phyloP scores from a whole-genome alignment of 441 rosid species.

The Jatropha podagrica region DNA sequence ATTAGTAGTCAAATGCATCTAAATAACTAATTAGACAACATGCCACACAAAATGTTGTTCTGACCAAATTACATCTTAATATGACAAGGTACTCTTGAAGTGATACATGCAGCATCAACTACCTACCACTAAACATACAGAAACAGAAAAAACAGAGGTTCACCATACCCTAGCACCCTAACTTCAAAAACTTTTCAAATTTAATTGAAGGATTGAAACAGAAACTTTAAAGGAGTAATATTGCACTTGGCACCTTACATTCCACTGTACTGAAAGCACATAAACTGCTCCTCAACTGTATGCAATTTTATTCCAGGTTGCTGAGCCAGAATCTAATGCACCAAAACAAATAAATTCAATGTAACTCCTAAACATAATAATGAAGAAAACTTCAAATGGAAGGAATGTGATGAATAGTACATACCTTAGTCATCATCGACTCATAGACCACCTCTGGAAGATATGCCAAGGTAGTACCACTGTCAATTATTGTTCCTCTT shows the following conservation, averaged over 20 bases:
- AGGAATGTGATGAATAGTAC: slow-evolving; percentile 4
- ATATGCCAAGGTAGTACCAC: slow-evolving; percentile 93
- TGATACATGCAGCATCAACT: background rate
- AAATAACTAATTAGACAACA: background rate
- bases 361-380: background rate
- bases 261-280: slow-evolving; percentile 55
- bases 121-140: background rate
- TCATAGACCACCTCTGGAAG: slow-evolving; percentile 60
- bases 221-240: slow-evolving; percentile 10
- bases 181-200: background rate
- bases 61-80: background rate
- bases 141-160: background rate
- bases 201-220: background rate
- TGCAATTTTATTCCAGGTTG: slow-evolving; percentile 57
- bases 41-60: background rate
- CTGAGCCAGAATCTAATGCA: slow-evolving; percentile 48
- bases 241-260: slow-evolving; percentile 50
- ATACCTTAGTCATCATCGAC: slow-evolving; percentile 49
- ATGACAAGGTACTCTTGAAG: background rate
- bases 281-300: slow-evolving; percentile 66
- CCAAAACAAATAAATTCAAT: background rate
- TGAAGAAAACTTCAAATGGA: slow-evolving; percentile 14
- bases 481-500: slow-evolving; percentile 80
- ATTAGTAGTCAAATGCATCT: background rate
- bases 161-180: background rate